phyloP scores from a whole-genome alignment of 768 basidiomycete genomes.

The Pleurotus ostreatus region DNA sequence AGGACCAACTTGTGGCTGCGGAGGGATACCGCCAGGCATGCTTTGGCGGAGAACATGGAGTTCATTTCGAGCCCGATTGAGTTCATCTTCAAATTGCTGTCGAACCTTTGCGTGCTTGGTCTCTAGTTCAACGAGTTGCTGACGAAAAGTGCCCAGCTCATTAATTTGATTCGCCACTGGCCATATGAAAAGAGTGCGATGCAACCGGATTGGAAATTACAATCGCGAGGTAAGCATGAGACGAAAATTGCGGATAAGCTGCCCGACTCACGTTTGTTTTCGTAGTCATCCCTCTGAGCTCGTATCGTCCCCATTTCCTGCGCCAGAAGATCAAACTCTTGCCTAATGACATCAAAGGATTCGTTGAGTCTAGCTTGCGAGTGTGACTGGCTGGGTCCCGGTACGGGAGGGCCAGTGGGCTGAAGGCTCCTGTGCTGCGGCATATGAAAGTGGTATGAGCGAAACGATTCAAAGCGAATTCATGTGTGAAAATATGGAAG shows the following conservation, averaged over 20 bases:
- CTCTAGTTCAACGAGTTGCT: constrained; percentile 90
- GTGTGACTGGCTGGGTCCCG: constrained; percentile 34
- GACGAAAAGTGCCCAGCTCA: constrained; percentile 86
- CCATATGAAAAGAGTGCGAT: neutral
- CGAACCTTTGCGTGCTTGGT: constrained; percentile 82
- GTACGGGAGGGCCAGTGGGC: constrained; percentile 43
- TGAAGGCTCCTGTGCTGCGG: constrained; percentile 51
- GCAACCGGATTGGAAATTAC: neutral
- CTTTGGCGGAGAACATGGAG: constrained; percentile 49
- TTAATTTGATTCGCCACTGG: constrained; percentile 79
- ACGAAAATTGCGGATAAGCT: neutral
- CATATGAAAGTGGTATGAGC: neutral
- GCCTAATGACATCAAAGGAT: constrained; percentile 74
- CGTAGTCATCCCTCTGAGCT: constrained; percentile 84
- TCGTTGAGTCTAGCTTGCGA: constrained; percentile 59
- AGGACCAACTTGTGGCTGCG: constrained; percentile 32
- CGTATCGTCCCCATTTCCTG: constrained; percentile 66
- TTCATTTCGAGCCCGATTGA: constrained; percentile 67
- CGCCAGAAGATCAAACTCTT: constrained; percentile 78
- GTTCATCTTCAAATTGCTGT: constrained; percentile 83
- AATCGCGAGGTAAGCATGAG: too few relatives aligned
- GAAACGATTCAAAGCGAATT: neutral
- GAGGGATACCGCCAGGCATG: constrained; percentile 11
- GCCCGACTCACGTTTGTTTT: constrained; percentile 69
- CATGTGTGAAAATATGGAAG: neutral